Evolutionary conservation across 1,284 basidiomycete genomes (phyloP).

Genomic region (Fomitopsis schrenkii): DNA sequence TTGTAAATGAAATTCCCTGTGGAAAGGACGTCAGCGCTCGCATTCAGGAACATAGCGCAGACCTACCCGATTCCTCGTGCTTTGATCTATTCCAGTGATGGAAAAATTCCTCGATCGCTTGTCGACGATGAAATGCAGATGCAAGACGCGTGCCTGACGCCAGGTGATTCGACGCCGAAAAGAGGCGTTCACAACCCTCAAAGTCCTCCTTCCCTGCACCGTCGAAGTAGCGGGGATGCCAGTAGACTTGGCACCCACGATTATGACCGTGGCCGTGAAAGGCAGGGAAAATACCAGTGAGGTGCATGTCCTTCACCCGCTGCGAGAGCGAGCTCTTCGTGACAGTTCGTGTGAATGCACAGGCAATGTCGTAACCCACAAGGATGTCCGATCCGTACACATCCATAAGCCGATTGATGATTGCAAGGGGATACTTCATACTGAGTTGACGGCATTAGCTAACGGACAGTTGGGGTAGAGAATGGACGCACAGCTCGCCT

Average conservation of each 20-base stretch:
- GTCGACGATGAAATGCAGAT: constrained; percentile 24
- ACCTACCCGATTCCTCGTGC: constrained; percentile 10
- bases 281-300: too few relatives aligned
- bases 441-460: too few relatives aligned
- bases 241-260: constrained; percentile 25
- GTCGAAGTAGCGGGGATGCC: constrained; percentile 26
- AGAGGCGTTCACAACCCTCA: too few relatives aligned
- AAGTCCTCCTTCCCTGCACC: too few relatives aligned
- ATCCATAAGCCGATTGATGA: constrained; percentile 21
- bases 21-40: too few relatives aligned
- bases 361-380: constrained; percentile 34
- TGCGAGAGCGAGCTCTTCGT: constrained; percentile 19
- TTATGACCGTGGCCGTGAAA: constrained; percentile 30
- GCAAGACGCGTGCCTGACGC: constrained; percentile 18
- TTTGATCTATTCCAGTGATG: constrained; percentile 15
- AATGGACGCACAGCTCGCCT: too few relatives aligned
- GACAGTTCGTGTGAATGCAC: constrained; percentile 25
- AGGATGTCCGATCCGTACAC: constrained; percentile 16
- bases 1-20: too few relatives aligned
- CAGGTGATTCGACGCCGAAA: constrained; percentile 27
- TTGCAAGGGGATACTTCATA: constrained; percentile 32
- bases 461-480: too few relatives aligned
- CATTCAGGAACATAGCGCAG: background rate
- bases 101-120: constrained; percentile 17
- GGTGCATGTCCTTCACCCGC: background rate